Percentiles rank a stretch among this genome's conserved stretches.
These are phyloP conservation scores for Mentha longifolia DNA, from an alignment of 257 asterid species.

Conservation along the genomic window DNA sequence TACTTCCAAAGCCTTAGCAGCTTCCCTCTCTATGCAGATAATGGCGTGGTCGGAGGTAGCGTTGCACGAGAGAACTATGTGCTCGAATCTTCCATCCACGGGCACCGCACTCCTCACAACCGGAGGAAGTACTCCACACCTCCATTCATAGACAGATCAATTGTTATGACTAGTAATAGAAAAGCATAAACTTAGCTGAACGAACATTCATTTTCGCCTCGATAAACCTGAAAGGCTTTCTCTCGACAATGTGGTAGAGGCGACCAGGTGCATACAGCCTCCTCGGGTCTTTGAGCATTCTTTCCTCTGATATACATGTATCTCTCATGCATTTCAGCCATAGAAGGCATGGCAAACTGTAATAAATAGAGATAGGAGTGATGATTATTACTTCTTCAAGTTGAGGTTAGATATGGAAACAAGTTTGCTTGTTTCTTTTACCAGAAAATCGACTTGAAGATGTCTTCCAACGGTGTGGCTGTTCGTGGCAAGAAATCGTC, in stretches of 20 bases:
- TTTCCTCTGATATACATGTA: constrained; percentile 80
- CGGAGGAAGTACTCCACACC: constrained; percentile 82
- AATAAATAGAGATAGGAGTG: not conserved
- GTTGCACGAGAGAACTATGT: constrained; percentile 83
- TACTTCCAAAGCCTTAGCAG: constrained; percentile 69
- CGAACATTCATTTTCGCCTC: too few species aligned
- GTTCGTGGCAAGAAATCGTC: constrained; percentile 94
- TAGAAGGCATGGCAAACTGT: constrained; percentile 81
- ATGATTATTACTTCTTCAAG: not conserved
- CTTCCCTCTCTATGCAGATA: constrained; percentile 84
- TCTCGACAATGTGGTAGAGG: constrained; percentile 85
- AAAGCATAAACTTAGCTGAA: too few species aligned
- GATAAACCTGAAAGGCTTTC: constrained; percentile 77
- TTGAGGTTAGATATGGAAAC: not conserved
- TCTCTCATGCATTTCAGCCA: constrained; percentile 88
- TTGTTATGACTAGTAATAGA: too few species aligned
- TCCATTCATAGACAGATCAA: constrained; percentile 21
- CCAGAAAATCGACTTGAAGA: constrained; percentile 91
- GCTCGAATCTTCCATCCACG: constrained; percentile 94
- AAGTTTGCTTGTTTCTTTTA: constrained; percentile 30
- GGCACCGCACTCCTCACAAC: constrained; percentile 87
- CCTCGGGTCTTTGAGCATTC: constrained; percentile 82
- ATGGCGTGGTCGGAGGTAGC: constrained; percentile 94
- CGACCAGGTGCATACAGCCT: constrained; percentile 91
- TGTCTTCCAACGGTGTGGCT: constrained; percentile 93